Conservation (phyloP, 179 eudicot genomes). For the Beta lomatogona region DNA sequence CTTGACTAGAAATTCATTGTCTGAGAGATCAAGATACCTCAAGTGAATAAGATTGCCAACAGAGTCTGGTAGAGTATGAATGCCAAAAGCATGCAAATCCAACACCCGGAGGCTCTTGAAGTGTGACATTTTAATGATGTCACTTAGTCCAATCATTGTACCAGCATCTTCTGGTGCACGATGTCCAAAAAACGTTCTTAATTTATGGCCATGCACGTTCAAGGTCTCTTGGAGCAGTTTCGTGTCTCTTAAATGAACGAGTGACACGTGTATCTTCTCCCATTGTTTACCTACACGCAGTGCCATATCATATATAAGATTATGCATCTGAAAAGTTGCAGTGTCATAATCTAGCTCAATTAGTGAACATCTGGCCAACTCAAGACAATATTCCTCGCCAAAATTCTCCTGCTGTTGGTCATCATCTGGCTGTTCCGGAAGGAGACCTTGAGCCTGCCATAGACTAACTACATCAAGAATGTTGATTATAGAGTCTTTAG, state of each 20-base stretch:
- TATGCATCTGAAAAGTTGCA: background rate
- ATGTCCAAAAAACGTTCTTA: background rate
- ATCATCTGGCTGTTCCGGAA: background rate
- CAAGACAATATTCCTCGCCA: no score
- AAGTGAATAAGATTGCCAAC: conserved; percentile 21
- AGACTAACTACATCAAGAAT: background rate
- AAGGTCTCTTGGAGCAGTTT: no score
- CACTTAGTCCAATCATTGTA: no score
- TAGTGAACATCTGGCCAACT: no score
- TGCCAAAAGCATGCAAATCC: conserved; percentile 19
- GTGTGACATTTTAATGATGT: background rate
- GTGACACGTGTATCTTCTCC: background rate
- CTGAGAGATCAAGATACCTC: conserved; percentile 25
- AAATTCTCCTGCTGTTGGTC: background rate
- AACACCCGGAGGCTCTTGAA: conserved; percentile 23
- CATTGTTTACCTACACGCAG: background rate
- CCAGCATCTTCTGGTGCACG: background rate
- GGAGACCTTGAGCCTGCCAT: conserved; percentile 26
- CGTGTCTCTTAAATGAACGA: background rate
- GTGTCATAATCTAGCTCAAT: no score
- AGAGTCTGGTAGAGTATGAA: conserved; percentile 20
- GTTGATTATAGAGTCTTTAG: background rate
- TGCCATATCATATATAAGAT: background rate
- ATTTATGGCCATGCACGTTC: no score
- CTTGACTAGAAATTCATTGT: background rate